Percentiles rank a stretch among this genome's conserved stretches.
phyloP scores from a whole-genome alignment of 2,329 filamentous ascomycete species.

The Venturia carpophila region DNA sequence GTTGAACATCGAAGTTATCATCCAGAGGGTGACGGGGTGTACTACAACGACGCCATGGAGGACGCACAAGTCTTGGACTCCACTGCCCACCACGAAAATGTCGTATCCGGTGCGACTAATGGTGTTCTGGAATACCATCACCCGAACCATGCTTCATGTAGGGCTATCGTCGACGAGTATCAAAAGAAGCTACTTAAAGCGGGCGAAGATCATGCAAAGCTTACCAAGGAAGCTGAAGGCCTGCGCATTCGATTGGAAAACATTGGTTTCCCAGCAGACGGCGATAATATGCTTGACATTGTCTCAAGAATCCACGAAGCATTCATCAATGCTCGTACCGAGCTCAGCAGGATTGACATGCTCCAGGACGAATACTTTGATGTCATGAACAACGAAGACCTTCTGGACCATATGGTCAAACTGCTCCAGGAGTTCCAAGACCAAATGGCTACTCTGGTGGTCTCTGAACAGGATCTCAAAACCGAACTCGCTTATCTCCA shows the following conservation, averaged over 20 bases:
- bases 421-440: neutral
- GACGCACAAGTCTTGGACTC: neutral
- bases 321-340: neutral
- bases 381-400: neutral
- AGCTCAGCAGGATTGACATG: neutral
- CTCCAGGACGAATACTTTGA: neutral
- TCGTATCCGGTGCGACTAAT: neutral
- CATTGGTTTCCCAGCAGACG: neutral
- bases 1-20: neutral
- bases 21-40: neutral
- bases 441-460: neutral
- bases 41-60: neutral
- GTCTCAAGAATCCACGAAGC: neutral
- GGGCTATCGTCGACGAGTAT: neutral
- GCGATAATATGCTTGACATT: neutral
- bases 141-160: neutral
- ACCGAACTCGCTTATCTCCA: neutral
- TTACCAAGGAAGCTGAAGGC: neutral
- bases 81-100: neutral
- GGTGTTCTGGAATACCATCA: neutral
- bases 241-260: neutral
- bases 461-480: neutral
- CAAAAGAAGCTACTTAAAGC: neutral
- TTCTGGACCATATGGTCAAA: neutral
- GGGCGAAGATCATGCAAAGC: neutral